Conservation (phyloP, 1,139 yeast genomes). For the Cylindricascospora bacillispora region DNA sequence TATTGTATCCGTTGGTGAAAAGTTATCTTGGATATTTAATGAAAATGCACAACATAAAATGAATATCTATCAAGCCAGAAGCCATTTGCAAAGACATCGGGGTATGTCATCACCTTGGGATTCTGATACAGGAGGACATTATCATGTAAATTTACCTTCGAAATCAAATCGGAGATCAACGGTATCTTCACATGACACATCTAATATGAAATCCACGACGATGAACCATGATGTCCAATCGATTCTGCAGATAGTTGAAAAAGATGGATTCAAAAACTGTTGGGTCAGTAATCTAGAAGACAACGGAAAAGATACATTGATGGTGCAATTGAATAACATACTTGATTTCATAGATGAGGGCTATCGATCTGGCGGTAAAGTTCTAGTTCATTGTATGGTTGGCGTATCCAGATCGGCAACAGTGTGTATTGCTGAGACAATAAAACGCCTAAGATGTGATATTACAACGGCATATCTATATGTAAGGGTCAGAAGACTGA, state of each 20-base stretch:
- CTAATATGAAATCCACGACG: conserved; percentile 1
- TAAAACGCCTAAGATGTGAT: conserved; percentile 55
- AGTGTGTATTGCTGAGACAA: conserved; percentile 79
- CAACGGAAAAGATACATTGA: conserved; percentile 39
- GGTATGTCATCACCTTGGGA: conserved; percentile 15
- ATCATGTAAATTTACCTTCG: background rate
- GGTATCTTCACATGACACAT: background rate
- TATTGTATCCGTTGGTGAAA: conserved; percentile 81
- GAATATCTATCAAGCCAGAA: conserved; percentile 3
- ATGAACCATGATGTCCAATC: conserved; percentile 1
- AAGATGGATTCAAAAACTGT: conserved; percentile 26
- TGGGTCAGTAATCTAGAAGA: conserved; percentile 34
- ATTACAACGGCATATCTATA: conserved; percentile 64
- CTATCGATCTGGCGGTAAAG: conserved; percentile 31
- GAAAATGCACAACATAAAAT: conserved; percentile 9
- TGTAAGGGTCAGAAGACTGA: conserved; percentile 73
- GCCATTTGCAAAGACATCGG: conserved; percentile 6
- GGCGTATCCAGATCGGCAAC: conserved; percentile 90
- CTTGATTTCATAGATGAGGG: conserved; percentile 34
- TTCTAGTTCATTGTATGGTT: conserved; percentile 77
- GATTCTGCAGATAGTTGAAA: conserved; percentile 14
- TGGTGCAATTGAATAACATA: conserved; percentile 31
- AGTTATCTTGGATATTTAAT: conserved; percentile 41
- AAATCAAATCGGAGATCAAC: background rate
- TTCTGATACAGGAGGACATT: background rate